These are phyloP conservation scores for Lachancea dasiensis DNA, from an alignment of 805 yeast genomes.

Conservation along the genomic window DNA sequence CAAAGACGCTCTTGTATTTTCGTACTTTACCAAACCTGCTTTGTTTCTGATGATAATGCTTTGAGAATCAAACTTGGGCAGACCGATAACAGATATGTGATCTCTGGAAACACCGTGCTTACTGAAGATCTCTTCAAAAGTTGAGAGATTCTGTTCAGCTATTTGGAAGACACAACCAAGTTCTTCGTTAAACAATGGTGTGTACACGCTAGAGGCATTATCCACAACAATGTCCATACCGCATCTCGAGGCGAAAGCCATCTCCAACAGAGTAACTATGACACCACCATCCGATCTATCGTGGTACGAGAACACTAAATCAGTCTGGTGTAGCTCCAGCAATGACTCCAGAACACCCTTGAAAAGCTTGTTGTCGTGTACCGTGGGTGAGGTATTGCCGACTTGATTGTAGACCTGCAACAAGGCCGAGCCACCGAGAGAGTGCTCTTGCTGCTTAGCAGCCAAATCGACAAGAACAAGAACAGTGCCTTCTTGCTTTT, in stretches of 20 bases:
- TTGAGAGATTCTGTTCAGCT: slow-evolving; percentile 42
- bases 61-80: slow-evolving; percentile 52
- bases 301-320: slow-evolving; percentile 78
- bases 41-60: slow-evolving; percentile 43
- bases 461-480: slow-evolving; percentile 75
- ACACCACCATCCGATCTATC: slow-evolving; percentile 97
- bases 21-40: slow-evolving; percentile 35
- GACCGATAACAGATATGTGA: slow-evolving; percentile 60
- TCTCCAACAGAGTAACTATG: slow-evolving; percentile 76
- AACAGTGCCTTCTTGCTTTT: slow-evolving; percentile 45
- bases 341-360: slow-evolving; percentile 67
- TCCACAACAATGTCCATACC: slow-evolving; percentile 59
- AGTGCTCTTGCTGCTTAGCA: slow-evolving; percentile 41
- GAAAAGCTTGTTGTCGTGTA: slow-evolving; percentile 57
- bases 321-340: slow-evolving; percentile 62
- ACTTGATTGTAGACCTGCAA: slow-evolving; percentile 90
- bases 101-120: slow-evolving; percentile 52
- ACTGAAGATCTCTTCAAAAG: slow-evolving; percentile 51
- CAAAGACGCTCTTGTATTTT: slow-evolving; percentile 57
- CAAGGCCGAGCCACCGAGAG: slow-evolving; percentile 90
- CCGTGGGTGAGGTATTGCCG: slow-evolving; percentile 80
- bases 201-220: slow-evolving; percentile 35
- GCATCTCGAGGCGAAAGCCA: slow-evolving; percentile 94
- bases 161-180: slow-evolving; percentile 96
- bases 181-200: slow-evolving; percentile 82